A percentile compares a stretch with the other conserved stretches of the same genome.
phyloP scores from a whole-genome alignment of 1,284 basidiomycete genomes.

The Melampsora occidentalis region DNA sequence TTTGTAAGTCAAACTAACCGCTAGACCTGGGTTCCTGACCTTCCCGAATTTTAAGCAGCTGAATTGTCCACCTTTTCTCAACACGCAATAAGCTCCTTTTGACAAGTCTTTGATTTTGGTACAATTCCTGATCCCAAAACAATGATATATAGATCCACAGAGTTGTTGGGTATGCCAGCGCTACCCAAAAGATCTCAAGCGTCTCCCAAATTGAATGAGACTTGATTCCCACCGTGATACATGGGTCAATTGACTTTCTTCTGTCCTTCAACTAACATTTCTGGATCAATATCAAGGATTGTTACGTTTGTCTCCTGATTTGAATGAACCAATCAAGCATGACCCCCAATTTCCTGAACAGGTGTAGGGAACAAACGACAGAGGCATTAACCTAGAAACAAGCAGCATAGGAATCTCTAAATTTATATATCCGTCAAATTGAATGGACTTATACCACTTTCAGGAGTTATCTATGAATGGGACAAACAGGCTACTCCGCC shows the following conservation, averaged over 20 bases:
- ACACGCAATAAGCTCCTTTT: conserved; percentile 83
- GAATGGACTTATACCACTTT: too few species aligned
- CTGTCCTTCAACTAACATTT: conserved; percentile 91
- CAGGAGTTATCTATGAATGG: too few species aligned
- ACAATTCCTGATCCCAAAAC: conserved; percentile 97
- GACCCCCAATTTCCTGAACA: too few species aligned
- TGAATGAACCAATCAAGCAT: conserved; percentile 80
- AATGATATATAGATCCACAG: conserved; percentile 95
- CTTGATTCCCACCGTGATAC: conserved; percentile 91
- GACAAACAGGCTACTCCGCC: too few species aligned
- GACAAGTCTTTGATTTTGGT: conserved; percentile 87
- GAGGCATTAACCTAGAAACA: too few species aligned
- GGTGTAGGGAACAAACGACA: too few species aligned
- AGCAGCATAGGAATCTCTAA: too few species aligned
- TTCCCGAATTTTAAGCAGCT: conserved; percentile 96
- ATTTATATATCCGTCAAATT: too few species aligned
- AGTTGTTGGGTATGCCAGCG: conserved; percentile 69
- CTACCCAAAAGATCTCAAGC: conserved; percentile 70
- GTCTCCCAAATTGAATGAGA: conserved; percentile 88
- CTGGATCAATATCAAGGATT: conserved; percentile 88
- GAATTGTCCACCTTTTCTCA: conserved; percentile 94
- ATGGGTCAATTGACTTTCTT: conserved; percentile 89
- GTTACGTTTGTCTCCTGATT: conserved; percentile 85
- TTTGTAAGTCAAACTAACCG: conserved; percentile 62
- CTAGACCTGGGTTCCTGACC: conserved; percentile 81